Evolutionary conservation across 768 basidiomycete species (phyloP), one percentile per base, ranked within the genome.

Genomic region (Auriscalpium microsporum): DNA sequence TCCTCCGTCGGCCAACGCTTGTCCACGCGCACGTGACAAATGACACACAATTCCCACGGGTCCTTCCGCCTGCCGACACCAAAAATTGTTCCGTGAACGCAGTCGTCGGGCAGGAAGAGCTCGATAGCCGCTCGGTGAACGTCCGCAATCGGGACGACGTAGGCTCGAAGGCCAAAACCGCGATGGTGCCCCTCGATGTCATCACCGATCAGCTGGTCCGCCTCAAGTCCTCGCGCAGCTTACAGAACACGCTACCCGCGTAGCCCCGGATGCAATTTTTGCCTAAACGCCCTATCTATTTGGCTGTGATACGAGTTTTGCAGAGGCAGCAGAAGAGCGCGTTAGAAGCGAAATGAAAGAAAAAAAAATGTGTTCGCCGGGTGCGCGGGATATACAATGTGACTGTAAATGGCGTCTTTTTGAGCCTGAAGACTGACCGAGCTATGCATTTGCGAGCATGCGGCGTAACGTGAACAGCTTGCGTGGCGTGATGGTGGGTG

Each of bases 81-180:
- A n/a, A 28, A 28, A n/a, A 8, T 10, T 36, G 36, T 56, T 35
- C 48, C 34, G 37, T 45, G 2, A 28, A 28, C 54, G 14, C 63
- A 96, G 95, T 98, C 56, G 95, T 98, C 54, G 96, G 96, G 33
- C 86, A 94, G 65, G 89, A 93, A 61, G 96, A 99, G 71, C 72
- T 91, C 54, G 86, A 92, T 56, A 75, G 78, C 45, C 80, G 79
- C 44, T 90, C 95, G 6, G 96, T 98, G 60, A 98, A 99, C 66
- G 84, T 98, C 16, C 83, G 95, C 56, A 98, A 97, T 70, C 84
- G 96, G 37, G 95, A 98, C 68, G 93, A 97, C 63, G 81, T 87
- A 36, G 92, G 90, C 19, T 86, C 79, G 53, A 95, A 97, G 70
- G 78, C 84, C 3, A 83, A 86, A 69, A 82, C 82, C 9, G 84